phyloP scores from a whole-genome alignment of 1,139 yeast genomes.

The Kodamaea fungicola region DNA sequence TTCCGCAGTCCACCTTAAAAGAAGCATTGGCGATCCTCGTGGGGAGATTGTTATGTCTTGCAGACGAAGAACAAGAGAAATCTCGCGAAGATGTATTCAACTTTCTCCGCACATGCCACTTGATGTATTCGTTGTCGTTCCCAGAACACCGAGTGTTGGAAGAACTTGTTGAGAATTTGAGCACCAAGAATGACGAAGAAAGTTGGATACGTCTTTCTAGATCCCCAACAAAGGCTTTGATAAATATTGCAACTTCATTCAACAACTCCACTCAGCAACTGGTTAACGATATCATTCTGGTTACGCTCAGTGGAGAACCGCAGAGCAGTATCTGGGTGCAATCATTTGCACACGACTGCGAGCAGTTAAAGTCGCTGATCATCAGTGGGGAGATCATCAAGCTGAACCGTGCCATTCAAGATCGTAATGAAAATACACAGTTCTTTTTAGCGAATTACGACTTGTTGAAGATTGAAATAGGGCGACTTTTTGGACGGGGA shows the following conservation, averaged over 20 bases:
- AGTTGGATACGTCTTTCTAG: slow-evolving; percentile 16
- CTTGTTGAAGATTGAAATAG: slow-evolving; percentile 40
- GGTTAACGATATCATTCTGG: background rate
- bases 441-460: slow-evolving; percentile 48
- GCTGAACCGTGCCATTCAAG: slow-evolving; percentile 54
- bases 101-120: slow-evolving; percentile 33
- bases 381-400: slow-evolving; percentile 47
- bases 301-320: slow-evolving; percentile 25
- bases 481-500: slow-evolving; percentile 30
- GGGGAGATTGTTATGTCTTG: slow-evolving; percentile 26
- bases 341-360: slow-evolving; percentile 46
- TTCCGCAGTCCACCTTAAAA: slow-evolving; percentile 26
- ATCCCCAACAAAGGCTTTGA: slow-evolving; percentile 14
- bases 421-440: slow-evolving; percentile 57
- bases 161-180: slow-evolving; percentile 32
- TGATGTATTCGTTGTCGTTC: slow-evolving; percentile 31
- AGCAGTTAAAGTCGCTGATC: slow-evolving; percentile 41
- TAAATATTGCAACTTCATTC: background rate
- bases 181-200: slow-evolving; percentile 36
- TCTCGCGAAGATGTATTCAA: slow-evolving; percentile 31
- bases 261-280: background rate
- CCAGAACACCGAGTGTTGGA: slow-evolving; percentile 16
- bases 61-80: slow-evolving; percentile 12
- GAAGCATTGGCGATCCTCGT: slow-evolving; percentile 29
- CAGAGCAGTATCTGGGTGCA: slow-evolving; percentile 23